A percentile compares a stretch with the other conserved stretches of the same genome.
phyloP scores from a whole-genome alignment of 2,329 filamentous ascomycete genomes.

The Thelonectria discophora region DNA sequence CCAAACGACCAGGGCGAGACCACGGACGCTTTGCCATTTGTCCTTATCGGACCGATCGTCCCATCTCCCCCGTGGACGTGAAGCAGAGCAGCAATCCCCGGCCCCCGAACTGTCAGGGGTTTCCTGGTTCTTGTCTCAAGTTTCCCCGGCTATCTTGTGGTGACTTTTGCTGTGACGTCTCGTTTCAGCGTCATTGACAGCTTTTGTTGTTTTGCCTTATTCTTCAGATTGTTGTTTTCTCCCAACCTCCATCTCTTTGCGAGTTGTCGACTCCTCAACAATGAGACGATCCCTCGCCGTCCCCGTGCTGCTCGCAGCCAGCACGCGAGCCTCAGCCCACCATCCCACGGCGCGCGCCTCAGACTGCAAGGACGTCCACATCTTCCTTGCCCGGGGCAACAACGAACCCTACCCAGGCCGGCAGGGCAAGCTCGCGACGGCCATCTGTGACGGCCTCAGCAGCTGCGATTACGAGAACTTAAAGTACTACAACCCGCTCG shows the following conservation, averaged over 20 bases:
- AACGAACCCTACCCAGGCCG: constrained; percentile 45
- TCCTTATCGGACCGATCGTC: neutral
- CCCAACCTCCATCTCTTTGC: neutral
- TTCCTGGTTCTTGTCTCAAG: neutral
- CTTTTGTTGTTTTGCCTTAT: neutral
- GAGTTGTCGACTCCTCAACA: neutral
- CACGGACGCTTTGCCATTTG: neutral
- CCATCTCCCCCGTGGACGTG: neutral
- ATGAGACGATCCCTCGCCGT: constrained; percentile 19
- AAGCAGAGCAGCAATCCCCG: neutral
- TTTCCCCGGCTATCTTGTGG: neutral
- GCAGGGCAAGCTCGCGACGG: constrained; percentile 40
- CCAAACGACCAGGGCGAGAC: neutral
- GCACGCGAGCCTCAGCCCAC: constrained; percentile 1
- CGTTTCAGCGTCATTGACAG: neutral
- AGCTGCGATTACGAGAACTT: constrained; percentile 48
- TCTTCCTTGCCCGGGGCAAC: constrained; percentile 44
- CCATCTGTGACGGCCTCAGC: constrained; percentile 40
- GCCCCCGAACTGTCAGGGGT: neutral
- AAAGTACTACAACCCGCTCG: constrained; percentile 42
- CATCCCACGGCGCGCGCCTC: constrained; percentile 12
- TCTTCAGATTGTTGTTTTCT: neutral
- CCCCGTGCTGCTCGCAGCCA: constrained; percentile 19
- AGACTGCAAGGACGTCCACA: constrained; percentile 41
- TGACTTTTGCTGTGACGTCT: neutral